Base-by-base conservation (phyloP, 345 rosid genomes). In the Cochlearia excelsa region DNA sequence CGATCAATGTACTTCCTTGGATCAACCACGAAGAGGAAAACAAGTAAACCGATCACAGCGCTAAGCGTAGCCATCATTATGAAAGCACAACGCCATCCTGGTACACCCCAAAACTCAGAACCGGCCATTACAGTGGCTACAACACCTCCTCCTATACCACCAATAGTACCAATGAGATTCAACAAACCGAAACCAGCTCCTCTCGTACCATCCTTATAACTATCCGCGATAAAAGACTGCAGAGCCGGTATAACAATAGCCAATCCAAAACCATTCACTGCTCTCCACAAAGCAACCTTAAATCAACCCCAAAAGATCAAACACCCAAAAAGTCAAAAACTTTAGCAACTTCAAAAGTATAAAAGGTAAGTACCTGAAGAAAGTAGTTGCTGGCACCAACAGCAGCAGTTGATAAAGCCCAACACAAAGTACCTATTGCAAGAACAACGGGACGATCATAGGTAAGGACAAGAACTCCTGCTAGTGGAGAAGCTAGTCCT, bases 91-190 rank as follows among this genome's bases (percentile, higher is more conserved):
- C 99, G 90, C 99, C 99, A 93, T 54, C 99, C 99, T 3, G 87
- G 82, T 23, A 82, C 30, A 0, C 87, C 94, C 78, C 82, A 80
- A 39, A 65, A 84, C 54, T 83, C 72, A 31, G 82, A 81, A 74
- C 86, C 99, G 57, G 97, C 99, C 97, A 92, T 92, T 40, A 92
- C 49, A 0, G 99, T 88, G 1, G 99, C 99, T 38, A 86, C 61
- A 64, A 93, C 99, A 51, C 97, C 99, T 33, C 99, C 99, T 66
- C 99, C 99, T 26, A 84, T 81, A 52, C 99, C 99, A 42, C 99
- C 99, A 27, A 86, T 51, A 0, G 81, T 73, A 52, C 99, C 99
- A 57, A 93, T 75, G 51, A 93, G 87, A 75, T 68, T 83, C 49
- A 88, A 65, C 77, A 93, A 39, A 45, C 99, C 97, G 9, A 93